Conservation (phyloP, 305 asterid genomes). For the Fraxinus paxiana region DNA sequence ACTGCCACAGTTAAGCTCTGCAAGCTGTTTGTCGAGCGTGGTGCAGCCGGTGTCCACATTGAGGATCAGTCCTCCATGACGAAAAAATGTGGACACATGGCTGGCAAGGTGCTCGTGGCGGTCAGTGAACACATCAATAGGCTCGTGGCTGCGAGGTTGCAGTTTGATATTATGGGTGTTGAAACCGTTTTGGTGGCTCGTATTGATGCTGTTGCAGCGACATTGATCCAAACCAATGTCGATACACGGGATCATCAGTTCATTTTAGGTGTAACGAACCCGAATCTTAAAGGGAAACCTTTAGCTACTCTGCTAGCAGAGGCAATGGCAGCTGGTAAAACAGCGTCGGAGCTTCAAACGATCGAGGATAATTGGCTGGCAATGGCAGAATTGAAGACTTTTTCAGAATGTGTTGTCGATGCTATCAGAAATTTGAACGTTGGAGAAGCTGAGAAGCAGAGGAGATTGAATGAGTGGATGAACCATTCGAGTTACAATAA, state of each 20-base stretch:
- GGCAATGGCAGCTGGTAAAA: slow-evolving; percentile 80
- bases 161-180: slow-evolving; percentile 89
- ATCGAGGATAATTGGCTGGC: slow-evolving; percentile 83
- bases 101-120: slow-evolving; percentile 85
- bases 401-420: slow-evolving; percentile 68
- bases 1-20: slow-evolving; percentile 94
- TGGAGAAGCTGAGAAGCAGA: slow-evolving; percentile 57
- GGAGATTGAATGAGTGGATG: slow-evolving; percentile 80
- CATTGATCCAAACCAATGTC: slow-evolving; percentile 78
- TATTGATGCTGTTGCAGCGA: slow-evolving; percentile 86
- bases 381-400: slow-evolving; percentile 67
- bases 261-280: slow-evolving; percentile 71
- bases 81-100: slow-evolving; percentile 97
- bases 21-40: slow-evolving; percentile 93
- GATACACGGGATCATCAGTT: slow-evolving; percentile 90
- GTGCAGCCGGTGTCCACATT: slow-evolving; percentile 96
- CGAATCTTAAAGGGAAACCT: slow-evolving; percentile 57
- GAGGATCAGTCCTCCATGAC: slow-evolving; percentile 95
- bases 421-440: slow-evolving; percentile 51
- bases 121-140: slow-evolving; percentile 86
- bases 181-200: slow-evolving; percentile 91
- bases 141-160: slow-evolving; percentile 91
- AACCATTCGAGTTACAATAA: slow-evolving; percentile 55
- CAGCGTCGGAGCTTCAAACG: slow-evolving; percentile 71
- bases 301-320: slow-evolving; percentile 61